These are phyloP conservation scores for Didymella pinodella DNA, from an alignment of 2,329 filamentous ascomycete genomes.

Conservation along the genomic window DNA sequence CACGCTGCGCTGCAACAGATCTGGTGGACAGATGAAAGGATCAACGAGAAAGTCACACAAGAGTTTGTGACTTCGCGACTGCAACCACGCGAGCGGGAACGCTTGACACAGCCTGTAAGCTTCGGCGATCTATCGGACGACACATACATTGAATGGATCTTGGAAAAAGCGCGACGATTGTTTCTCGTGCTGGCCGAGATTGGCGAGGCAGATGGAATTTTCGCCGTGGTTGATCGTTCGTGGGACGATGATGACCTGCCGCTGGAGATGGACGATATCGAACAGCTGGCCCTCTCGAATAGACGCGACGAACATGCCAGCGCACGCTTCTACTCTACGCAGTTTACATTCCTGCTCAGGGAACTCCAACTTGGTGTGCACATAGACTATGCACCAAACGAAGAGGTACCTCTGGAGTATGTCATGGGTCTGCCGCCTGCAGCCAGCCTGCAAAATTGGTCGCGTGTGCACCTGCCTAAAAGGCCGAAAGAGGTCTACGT, in stretches of 20 bases:
- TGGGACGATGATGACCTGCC: slow-evolving; percentile 81
- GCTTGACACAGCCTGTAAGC: slow-evolving; percentile 67
- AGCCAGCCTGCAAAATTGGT: slow-evolving; percentile 58
- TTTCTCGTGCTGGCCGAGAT: slow-evolving; percentile 77
- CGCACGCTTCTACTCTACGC: slow-evolving; percentile 72
- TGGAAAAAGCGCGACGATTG: slow-evolving; percentile 71
- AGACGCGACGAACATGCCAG: slow-evolving; percentile 69
- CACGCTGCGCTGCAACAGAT: slow-evolving; percentile 59
- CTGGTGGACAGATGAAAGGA: slow-evolving; percentile 77
- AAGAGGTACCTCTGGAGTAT: slow-evolving; percentile 73
- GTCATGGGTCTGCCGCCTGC: slow-evolving; percentile 65
- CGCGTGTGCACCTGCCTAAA: slow-evolving; percentile 71
- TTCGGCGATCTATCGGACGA: slow-evolving; percentile 76
- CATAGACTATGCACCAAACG: slow-evolving; percentile 69
- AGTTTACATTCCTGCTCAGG: slow-evolving; percentile 74
- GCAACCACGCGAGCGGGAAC: slow-evolving; percentile 67
- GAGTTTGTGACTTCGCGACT: slow-evolving; percentile 72
- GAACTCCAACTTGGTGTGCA: slow-evolving; percentile 68
- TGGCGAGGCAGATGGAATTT: slow-evolving; percentile 75
- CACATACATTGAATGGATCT: slow-evolving; percentile 81
- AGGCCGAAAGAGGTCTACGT: slow-evolving; percentile 65
- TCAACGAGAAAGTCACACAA: slow-evolving; percentile 73
- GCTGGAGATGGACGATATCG: slow-evolving; percentile 70
- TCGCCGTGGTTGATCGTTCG: slow-evolving; percentile 75
- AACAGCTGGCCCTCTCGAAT: slow-evolving; percentile 67